phyloP scores from a whole-genome alignment of 2,329 filamentous ascomycete genomes.

The Monosporascus cannonballus region DNA sequence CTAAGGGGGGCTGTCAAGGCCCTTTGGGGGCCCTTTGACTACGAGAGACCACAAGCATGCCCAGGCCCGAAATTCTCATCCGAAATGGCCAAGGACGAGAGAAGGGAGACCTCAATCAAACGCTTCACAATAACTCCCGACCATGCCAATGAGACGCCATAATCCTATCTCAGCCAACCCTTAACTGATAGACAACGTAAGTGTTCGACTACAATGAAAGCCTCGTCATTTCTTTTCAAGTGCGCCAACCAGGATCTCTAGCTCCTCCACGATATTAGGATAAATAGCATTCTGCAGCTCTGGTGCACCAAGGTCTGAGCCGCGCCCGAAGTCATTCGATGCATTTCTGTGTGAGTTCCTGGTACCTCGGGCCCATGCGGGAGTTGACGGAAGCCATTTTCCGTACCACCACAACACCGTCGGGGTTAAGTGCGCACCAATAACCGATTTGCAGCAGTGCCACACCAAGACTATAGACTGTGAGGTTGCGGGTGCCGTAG shows the following conservation, averaged over 20 bases:
- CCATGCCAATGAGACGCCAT: no score
- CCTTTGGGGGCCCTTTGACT: no score
- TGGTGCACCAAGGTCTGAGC: constrained; percentile 9
- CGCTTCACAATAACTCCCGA: no score
- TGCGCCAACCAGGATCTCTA: constrained; percentile 1
- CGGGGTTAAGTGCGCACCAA: constrained; percentile 12
- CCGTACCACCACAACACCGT: constrained; percentile 16
- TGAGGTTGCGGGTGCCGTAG: constrained; percentile 16
- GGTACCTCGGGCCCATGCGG: constrained; percentile 14
- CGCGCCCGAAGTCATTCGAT: constrained; percentile 20
- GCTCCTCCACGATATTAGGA: constrained; percentile 10
- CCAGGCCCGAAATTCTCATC: no score
- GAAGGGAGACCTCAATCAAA: no score
- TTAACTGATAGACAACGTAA: no score
- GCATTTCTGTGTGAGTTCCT: constrained; percentile 18
- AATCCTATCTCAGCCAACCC: no score
- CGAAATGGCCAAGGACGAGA: no score
- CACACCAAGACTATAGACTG: constrained; percentile 20
- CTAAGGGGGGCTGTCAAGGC: no score
- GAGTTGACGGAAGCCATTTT: constrained; percentile 6
- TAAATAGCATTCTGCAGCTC: constrained; percentile 15
- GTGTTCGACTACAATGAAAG: background rate
- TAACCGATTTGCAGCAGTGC: constrained; percentile 22
- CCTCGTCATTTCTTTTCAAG: background rate
- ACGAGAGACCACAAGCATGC: no score